Evolutionary conservation across 192 early-diverging fungal genomes (phyloP), one percentile per base, ranked within the genome.

Genomic region (Dimargaris xerosporica): DNA sequence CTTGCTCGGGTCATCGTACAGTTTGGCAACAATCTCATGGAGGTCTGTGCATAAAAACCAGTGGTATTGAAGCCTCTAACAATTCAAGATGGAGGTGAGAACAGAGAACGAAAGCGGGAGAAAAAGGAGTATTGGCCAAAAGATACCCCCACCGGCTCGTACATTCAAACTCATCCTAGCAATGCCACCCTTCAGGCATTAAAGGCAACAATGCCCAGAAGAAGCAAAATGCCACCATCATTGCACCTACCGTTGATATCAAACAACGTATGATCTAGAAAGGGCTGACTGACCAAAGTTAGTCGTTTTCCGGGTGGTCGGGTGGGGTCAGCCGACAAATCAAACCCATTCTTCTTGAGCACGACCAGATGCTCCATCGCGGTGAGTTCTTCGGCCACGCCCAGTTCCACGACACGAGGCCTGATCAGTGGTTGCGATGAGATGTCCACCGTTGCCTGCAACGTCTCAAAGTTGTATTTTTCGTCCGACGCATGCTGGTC

Each of bases 401-500:
- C 89, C 26, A 97, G 64, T 44, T 90, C 75, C 10, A 93, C 62
- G 5, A 58, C 60, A 39, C 72, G 69, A 0, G 92, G 94, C 6
- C 80, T 62, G 19, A 91, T 78, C 6, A 95, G 74, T 46, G 73
- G 71, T 62, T 91, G 88, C 1, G 81, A 77, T 25, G 79, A 63
- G 52, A 90, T 83, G 4, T 73, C 64, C 0, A 85, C 84, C 0
- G 68, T 77, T 47, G 73, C 71, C 67, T 88, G 88, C 6, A 90
- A 68, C 0, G 73, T 78, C 73, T 99, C 96, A 74, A 91, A 99
- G 66, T 95, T 96, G 73, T 79, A 92, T 70, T 99, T 99, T 73
- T 99, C 96, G 70, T 99, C 96, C 0, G 85, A 85, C 1, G 96
- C 96, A 70, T 99, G 96, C 65, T 99, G 96, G 72, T 99, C 96